Evolutionary conservation across 2,329 filamentous ascomycete species (phyloP).

Genomic region (Aspergillus unguis): DNA sequence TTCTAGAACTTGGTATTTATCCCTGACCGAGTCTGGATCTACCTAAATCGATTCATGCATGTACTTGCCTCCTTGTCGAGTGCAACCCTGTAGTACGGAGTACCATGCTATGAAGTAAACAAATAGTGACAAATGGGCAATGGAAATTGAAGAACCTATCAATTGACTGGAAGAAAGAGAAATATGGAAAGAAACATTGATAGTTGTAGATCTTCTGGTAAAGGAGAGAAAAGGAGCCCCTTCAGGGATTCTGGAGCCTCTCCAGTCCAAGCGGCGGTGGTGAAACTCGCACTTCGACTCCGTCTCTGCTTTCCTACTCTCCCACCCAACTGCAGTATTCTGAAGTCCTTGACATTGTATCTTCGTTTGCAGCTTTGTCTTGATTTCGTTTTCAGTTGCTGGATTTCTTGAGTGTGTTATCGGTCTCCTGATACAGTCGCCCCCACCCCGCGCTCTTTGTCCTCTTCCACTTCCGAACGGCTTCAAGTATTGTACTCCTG

Average conservation of each 20-base stretch:
- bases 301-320: slow-evolving; percentile 12
- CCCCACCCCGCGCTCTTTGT: slow-evolving; percentile 2
- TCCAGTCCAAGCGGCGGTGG: slow-evolving; percentile 4
- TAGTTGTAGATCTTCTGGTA: background rate
- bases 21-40: too few species aligned
- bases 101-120: background rate
- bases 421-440: background rate
- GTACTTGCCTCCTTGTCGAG: too few species aligned
- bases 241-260: slow-evolving; percentile 13
- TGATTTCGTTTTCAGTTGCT: slow-evolving; percentile 9
- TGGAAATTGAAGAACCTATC: background rate
- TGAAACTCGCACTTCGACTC: slow-evolving; percentile 17
- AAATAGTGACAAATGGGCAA: background rate
- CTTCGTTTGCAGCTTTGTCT: too few species aligned
- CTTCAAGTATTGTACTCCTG: background rate
- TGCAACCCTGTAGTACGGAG: too few species aligned
- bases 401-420: background rate
- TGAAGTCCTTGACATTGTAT: too few species aligned
- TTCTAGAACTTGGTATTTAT: too few species aligned
- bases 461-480: background rate
- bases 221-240: slow-evolving; percentile 10
- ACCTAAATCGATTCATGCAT: too few species aligned
- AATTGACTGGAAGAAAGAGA: background rate
- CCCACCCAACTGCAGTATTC: slow-evolving; percentile 3
- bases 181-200: background rate